These are phyloP conservation scores for Hymenoscyphus repandus DNA, from an alignment of 2,329 filamentous ascomycete genomes.

Conservation along the genomic window DNA sequence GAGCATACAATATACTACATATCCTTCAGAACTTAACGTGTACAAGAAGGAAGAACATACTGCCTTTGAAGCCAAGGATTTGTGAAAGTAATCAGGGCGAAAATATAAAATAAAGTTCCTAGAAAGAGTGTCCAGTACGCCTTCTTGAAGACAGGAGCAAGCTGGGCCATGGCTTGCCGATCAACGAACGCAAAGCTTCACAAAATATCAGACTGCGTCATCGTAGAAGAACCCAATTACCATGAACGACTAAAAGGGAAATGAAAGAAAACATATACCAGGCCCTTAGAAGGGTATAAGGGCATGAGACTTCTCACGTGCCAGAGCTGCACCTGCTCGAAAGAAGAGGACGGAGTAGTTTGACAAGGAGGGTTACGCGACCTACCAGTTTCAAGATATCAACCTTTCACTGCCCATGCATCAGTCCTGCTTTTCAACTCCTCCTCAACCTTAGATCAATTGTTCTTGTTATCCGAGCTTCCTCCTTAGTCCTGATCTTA, in stretches of 20 bases:
- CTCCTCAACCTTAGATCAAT: no score
- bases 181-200: not conserved
- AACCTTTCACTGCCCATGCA: no score
- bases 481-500: no score
- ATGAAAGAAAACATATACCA: not conserved
- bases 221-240: constrained; percentile 1
- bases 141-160: constrained; percentile 42
- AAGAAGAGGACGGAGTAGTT: not conserved
- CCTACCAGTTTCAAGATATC: not conserved
- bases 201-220: not conserved
- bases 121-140: constrained; percentile 47
- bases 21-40: constrained; percentile 4
- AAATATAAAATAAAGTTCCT: constrained; percentile 59
- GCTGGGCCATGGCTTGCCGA: constrained; percentile 19
- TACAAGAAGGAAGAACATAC: constrained; percentile 45
- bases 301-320: constrained; percentile 3
- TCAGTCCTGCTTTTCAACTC: no score
- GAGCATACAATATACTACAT: constrained; percentile 67
- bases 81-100: constrained; percentile 60
- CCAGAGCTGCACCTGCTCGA: not conserved
- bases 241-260: not conserved
- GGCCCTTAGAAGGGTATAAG: not conserved
- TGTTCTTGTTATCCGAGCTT: no score
- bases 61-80: constrained; percentile 72
- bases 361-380: not conserved